Base-by-base conservation (phyloP, 495 filamentous ascomycete genomes). In the Tuber umbilicatum region DNA sequence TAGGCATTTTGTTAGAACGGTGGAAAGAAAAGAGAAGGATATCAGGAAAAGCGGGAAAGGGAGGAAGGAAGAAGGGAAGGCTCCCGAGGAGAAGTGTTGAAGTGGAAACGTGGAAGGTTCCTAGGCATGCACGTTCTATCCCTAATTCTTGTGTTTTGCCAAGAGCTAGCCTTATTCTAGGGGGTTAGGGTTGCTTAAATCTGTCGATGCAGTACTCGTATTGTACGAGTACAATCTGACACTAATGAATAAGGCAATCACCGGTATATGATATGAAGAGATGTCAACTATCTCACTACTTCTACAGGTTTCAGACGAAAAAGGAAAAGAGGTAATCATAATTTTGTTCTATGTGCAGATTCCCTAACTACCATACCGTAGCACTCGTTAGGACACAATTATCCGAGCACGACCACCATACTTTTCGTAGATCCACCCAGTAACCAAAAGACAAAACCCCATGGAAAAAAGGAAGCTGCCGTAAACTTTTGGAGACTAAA, bases 1-100 rank as follows among this genome's bases (percentile, higher is more conserved):
- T 86, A 73, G 94, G 93, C 95, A 99, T 99, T 69, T 74, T 81
- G 73, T 27, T 69, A 55, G 75, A 73, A 73, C 21, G 55, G 60
- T 39, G 71, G 42, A 23, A 73, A 64, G 68, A 42, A 72, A 67
- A n/a, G 47, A 69, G 17, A 31, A 38, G 12, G 68, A 68, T 68
- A 68, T 31, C 45, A 47, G 68, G 55, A 74, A 42, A 71, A 78
- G 74, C 23, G 43, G 75, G 9, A 39, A 73, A 72, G 55, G 42
- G 40, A 9, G 37, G 31, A 39, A 55, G 73, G 19, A 37, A n/a
- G 70, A 73, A 79, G 73, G 70, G 16, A 43, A 70, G n/a, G 69
- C 23, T 39, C 23, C 3, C 23, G 35, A 43, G 69, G n/a, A 31
- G 69, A 70, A 43, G 35, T n/a, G 35, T n/a, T 16, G n/a, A 43